Evolutionary conservation across 1,284 basidiomycete genomes (phyloP), one percentile per base, ranked within the genome.

Genomic region (Ceratobasidium sp.): DNA sequence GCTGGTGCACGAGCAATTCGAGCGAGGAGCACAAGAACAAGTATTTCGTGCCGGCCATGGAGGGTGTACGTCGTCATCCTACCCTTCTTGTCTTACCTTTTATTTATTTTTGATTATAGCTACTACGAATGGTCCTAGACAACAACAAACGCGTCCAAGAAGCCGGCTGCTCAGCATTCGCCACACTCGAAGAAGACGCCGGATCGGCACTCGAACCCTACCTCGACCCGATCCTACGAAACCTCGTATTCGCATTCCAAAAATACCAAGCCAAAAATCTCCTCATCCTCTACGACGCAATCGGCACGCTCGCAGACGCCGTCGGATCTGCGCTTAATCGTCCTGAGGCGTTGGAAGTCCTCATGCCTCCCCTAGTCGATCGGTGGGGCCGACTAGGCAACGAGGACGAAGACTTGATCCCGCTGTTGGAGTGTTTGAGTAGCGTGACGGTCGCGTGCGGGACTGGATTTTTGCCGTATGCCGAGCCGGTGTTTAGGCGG

Each of bases 231-330:
- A 95, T 99, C 71, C 88, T 99, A 71, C 92, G 94, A 77, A 98
- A 98, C 84, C 89, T 99, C 75, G 97, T 98, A 26, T 93, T 95
- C 80, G 98, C 98, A 0, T 99, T 99, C 85, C 92, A 95, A 80
- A 98, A 98, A 86, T 99, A 99, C 84, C 97, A 99, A 84, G 96
- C 98, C 85, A 99, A 99, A 90, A 99, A 99, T 84, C 92, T 99
- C 89, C 89, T 99, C 80, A 99, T 99, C 81, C 86, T 99, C 52
- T 99, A 99, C 84, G 98, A 99, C 84, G 98, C 98, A 15, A 93
- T 99, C 77, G 97, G 98, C 5, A 99, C 98, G 0, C 88, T 99
- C 20, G 98, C 98, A 2, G 98, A 99, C 84, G 96, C 96, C 17
- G 97, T 99, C 52, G 97, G 96, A 9, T 84, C 91, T 59, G 94